Base-by-base conservation (phyloP, 2,329 filamentous ascomycete species). In the Stagonosporopsis chrysanthemi region DNA sequence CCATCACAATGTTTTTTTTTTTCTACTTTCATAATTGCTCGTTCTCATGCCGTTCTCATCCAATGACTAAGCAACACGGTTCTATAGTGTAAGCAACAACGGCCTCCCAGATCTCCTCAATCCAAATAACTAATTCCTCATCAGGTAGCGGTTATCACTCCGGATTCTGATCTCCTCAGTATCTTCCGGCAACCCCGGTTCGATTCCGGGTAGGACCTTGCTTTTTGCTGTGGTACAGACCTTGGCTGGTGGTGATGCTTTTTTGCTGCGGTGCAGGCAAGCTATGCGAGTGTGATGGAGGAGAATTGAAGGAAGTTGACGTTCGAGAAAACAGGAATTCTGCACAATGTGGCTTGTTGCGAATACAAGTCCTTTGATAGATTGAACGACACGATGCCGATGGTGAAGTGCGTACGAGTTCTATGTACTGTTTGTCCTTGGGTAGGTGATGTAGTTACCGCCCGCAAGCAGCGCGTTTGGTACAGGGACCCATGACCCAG, bases 381-480 rank as follows among this genome's bases (percentile, higher is more conserved):
- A n/a, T n/a, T 31, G 7, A 11, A 11, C 28, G 28, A 31, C 7
- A 9, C 11, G 28, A 31, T 31, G 28, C 3, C 28, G 11, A 3
- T 31, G 11, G 11, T 11, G 11, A 3, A 11, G 6, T 9, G 3
- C 6, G 28, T 9, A 11, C 3, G 28, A 11, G 28, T 15, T 6
- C 11, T 11, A 41, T 11, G 52, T 49, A 15, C 53, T 52, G 35
- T 45, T 50, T 7, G 50, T 58, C 17, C 28, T 35, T 14, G 44
- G 31, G 24, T 54, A 58, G 14, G 56, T 54, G 41, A 54, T 58
- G 28, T 58, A 58, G 28, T 58, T 58, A 4, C 56, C 56, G 38
- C 50, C 56, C 23, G 50, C 50, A 38, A 58, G 50, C 41, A 54
- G 36, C 6, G 40, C 50, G 12, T 38, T 39, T 0, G 56, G 56